Base-by-base conservation (phyloP, 2,329 filamentous ascomycete species). In the Setomelanomma holmii region DNA sequence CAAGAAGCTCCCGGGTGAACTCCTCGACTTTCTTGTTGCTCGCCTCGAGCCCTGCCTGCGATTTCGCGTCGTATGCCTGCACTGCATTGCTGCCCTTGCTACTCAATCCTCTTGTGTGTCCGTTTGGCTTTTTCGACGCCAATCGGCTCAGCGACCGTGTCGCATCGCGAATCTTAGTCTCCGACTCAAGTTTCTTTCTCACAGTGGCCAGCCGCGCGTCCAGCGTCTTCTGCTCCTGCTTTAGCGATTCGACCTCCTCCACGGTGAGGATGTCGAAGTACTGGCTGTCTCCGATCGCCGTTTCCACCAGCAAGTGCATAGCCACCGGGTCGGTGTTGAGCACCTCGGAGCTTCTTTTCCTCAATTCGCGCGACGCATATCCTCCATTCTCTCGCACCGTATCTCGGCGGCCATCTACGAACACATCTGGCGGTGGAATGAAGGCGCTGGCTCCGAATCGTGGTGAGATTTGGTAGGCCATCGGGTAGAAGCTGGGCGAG, bases 121-220 rank as follows among this genome's bases (percentile, higher is more conserved):
- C 65, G 42, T 63, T 68, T 16, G 58, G 58, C 56, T 82, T 81
- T n/a, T 86, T 82, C 7, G 85, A 85, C 70, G 96, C 91, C 23
- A 99, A 80, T 64, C 89, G 88, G 52, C 88, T 88, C 76, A 99
- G 87, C 35, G 92, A 96, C 59, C 89, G 85, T 10, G 95, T 91
- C 1, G 95, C 95, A 81, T 98, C 93, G 64, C 92, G 89, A 66
- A 97, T 91, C 78, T 98, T 99, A 48, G 87, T 89, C 74, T 99
- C 95, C 40, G 98, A 86, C 24, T 88, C 87, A 33, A 99, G 82
- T 75, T 93, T 96, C 54, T 91, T 85, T 61, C 88, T 86, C 17
- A 91, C 87, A 33, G 90, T 88, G 56, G 93, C 90, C 61, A 96
- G 87, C n/a, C 91, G 88, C 68, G 87, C 85, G 21, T 84, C 82